Conservation (phyloP, 768 basidiomycete species). For the Russula compacta region DNA sequence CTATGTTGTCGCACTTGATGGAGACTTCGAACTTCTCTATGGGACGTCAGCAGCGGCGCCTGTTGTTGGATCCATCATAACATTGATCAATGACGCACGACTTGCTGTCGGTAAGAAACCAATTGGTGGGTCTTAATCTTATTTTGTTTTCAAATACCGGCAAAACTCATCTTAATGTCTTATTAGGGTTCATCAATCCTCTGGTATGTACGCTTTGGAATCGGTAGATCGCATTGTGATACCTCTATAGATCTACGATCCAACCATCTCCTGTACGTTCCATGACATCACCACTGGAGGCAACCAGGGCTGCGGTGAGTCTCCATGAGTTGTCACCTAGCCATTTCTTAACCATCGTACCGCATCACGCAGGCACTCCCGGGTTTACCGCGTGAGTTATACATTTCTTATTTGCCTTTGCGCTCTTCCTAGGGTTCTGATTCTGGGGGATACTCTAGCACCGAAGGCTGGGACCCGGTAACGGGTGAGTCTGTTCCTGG, state of each 20-base stretch:
- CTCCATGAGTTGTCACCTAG: neutral
- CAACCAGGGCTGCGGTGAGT: slow-evolving; percentile 14
- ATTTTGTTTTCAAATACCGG: neutral
- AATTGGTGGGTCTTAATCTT: neutral
- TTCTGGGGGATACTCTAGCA: neutral
- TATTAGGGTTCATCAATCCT: slow-evolving; percentile 11
- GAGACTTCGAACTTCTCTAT: slow-evolving; percentile 24
- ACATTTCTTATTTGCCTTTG: neutral
- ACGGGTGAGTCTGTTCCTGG: neutral
- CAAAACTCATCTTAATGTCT: neutral
- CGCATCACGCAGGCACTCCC: neutral
- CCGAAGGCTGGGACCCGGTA: slow-evolving; percentile 10
- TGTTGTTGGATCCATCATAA: slow-evolving; percentile 28
- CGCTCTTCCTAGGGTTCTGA: neutral
- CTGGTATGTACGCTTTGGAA: neutral
- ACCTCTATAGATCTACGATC: neutral
- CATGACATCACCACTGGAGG: slow-evolving; percentile 7
- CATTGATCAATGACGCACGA: slow-evolving; percentile 32
- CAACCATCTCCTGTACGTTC: neutral
- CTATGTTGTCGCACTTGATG: slow-evolving; percentile 19
- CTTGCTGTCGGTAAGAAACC: slow-evolving; percentile 24
- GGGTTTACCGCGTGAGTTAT: slow-evolving; percentile 5
- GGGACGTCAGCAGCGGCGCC: slow-evolving; percentile 33
- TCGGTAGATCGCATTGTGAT: neutral
- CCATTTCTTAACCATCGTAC: neutral